Base-by-base conservation (phyloP, 108 stramenopile genomes). In the Fragilaria radians region DNA sequence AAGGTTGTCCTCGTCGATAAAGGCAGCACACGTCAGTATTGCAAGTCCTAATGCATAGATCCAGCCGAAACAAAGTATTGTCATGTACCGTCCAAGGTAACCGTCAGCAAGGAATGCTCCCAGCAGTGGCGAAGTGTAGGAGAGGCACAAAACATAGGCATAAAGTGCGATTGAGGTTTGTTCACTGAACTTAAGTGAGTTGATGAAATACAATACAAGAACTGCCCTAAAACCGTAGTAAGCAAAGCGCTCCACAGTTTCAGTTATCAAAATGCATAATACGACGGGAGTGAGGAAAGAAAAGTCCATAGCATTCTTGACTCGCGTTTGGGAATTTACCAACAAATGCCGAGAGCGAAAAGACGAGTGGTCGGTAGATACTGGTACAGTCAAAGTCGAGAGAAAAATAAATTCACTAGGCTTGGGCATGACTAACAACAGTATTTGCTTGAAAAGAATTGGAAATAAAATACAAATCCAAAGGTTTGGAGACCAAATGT, bases 141-240 rank as follows among this genome's bases (percentile, higher is more conserved):
- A 72, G 32, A 78, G 46, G 1, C 66, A 68, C 0, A 58, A 63
- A 0, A 54, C 65, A 24, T 46, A 72, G 29, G 70, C 69, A 59
- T 68, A 82, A 11, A 70, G 32, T 0, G 74, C 50, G 1, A 79
- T 52, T 9, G 81, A 55, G 0, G 63, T 61, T 1, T 72, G 30
- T 42, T 86, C 81, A 3, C 36, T 27, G 27, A 66, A 68, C 48
- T 66, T 52, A n/a, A 82, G 60, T 1, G 47, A 64, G n/a, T 72
- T 50, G 1, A 33, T 60, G 55, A 86, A 78, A 53, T 74, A 86
- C 28, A 82, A 54, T 0, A 76, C 72, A 25, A 86, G 67, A 21
- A 80, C 54, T 0, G 85, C 78, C 14, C 81, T 70, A 26, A 82
- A 73, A 4, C 80, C 81, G 66, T 78, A 86, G 48, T 76, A 86